Percentiles rank a stretch among this genome's conserved stretches.
phyloP scores from a whole-genome alignment of 129 eudicot species.

The sunflower (Helianthus annuus) region DNA sequence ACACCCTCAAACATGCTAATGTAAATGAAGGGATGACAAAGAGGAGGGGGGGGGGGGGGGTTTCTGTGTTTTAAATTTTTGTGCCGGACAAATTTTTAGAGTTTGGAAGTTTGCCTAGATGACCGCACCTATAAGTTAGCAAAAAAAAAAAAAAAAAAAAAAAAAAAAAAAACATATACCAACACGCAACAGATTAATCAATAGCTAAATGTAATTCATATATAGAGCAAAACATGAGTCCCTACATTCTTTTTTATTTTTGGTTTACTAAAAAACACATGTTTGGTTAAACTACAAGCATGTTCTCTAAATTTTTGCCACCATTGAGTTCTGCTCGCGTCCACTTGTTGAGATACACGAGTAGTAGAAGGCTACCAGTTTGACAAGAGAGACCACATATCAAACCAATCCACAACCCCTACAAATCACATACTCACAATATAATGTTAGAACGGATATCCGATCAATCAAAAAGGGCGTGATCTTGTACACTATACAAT shows the following conservation, averaged over 20 bases:
- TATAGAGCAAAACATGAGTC: not conserved
- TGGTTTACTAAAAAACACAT: not conserved
- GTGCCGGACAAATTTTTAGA: no score
- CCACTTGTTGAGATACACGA: slow-evolving; percentile 50
- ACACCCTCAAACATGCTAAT: no score
- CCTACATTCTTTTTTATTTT: not conserved
- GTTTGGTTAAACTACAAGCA: slow-evolving; percentile 10
- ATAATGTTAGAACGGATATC: not conserved
- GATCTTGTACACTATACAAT: not conserved
- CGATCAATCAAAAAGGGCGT: not conserved
- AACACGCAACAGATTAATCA: no score
- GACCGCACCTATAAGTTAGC: no score
- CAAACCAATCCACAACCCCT: slow-evolving; percentile 87
- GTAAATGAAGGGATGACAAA: no score
- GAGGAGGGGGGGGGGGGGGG: no score
- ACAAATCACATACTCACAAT: not conserved
- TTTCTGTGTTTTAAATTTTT: no score
- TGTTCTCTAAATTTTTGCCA: not conserved
- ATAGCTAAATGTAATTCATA: no score
- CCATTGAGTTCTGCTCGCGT: slow-evolving; percentile 36
- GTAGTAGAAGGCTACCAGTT: slow-evolving; percentile 46
- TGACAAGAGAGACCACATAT: slow-evolving; percentile 67
- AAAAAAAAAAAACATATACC: no score
- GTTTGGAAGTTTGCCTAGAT: no score
- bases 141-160: no score